These are phyloP conservation scores for Aspergillus novoparasiticus DNA, from an alignment of 2,329 filamentous ascomycete genomes.

Conservation along the genomic window DNA sequence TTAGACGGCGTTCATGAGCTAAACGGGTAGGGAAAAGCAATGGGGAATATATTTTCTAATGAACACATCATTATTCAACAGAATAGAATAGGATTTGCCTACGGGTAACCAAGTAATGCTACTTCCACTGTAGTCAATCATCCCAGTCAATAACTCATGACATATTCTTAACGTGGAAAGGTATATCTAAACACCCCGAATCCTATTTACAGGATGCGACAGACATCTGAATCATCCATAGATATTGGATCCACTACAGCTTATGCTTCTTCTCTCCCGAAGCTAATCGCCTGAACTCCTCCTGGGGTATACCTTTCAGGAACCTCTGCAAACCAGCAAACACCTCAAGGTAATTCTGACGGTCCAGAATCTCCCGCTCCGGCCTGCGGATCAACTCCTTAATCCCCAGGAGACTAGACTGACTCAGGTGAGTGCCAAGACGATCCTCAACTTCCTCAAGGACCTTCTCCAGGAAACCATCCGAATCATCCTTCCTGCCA, in stretches of 20 bases:
- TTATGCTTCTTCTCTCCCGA: constrained; percentile 93
- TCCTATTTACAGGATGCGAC: background rate
- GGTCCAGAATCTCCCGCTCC: constrained; percentile 71
- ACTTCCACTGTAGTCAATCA: background rate
- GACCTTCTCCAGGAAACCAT: constrained; percentile 71
- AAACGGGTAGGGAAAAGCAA: background rate
- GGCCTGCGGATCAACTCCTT: constrained; percentile 80
- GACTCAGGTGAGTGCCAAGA: constrained; percentile 76
- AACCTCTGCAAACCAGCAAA: constrained; percentile 85
- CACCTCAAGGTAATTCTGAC: constrained; percentile 79
- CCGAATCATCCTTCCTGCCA: constrained; percentile 62
- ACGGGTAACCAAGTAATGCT: background rate
- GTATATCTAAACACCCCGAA: background rate
- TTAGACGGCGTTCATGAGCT: constrained; percentile 17
- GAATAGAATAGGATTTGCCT: background rate
- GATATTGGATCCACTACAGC: constrained; percentile 54
- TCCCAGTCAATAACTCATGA: background rate
- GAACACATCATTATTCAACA: background rate
- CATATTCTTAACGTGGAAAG: background rate
- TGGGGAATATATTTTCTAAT: background rate
- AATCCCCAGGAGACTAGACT: constrained; percentile 77
- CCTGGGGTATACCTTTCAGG: constrained; percentile 76
- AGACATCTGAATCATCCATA: background rate
- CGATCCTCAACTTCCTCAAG: constrained; percentile 78
- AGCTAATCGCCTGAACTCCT: constrained; percentile 84